These are phyloP conservation scores for Lactifluus subvellereus DNA, from an alignment of 768 basidiomycete species.

Conservation along the genomic window DNA sequence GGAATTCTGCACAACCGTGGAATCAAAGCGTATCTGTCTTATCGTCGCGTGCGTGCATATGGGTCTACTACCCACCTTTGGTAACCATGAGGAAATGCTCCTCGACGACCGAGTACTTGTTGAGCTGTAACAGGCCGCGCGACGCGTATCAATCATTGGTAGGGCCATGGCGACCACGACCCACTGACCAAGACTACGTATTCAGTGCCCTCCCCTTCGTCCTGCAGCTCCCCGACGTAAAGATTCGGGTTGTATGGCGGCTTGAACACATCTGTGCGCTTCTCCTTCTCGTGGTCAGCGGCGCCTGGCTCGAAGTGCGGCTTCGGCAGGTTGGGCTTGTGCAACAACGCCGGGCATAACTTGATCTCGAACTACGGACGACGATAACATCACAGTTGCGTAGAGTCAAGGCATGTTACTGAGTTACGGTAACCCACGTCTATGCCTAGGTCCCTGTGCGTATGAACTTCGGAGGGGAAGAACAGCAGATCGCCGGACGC, in stretches of 20 bases:
- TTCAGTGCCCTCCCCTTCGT: constrained; percentile 49
- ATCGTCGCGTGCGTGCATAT: background rate
- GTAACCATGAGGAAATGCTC: constrained; percentile 85
- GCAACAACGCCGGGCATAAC: constrained; percentile 76
- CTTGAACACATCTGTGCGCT: constrained; percentile 64
- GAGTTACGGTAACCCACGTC: constrained; percentile 43
- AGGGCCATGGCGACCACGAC: background rate
- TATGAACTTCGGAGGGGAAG: constrained; percentile 67
- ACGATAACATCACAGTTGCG: background rate
- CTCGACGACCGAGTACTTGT: constrained; percentile 80
- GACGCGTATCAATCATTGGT: background rate
- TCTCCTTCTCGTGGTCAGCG: constrained; percentile 28
- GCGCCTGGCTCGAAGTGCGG: constrained; percentile 35
- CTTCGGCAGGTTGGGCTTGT: constrained; percentile 58
- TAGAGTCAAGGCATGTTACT: background rate
- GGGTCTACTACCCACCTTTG: constrained; percentile 48
- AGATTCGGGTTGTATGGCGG: constrained; percentile 80
- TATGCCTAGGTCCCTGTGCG: constrained; percentile 54
- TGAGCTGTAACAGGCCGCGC: constrained; percentile 49
- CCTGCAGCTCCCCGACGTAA: constrained; percentile 66
- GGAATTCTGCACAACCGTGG: constrained; percentile 47
- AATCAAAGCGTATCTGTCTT: background rate
- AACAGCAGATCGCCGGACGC: constrained; percentile 64
- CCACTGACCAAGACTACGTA: constrained; percentile 65
- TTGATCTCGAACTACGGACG: constrained; percentile 72